These are phyloP conservation scores for Thymus mandschuricus DNA, from an alignment of 257 asterid genomes.

Conservation along the genomic window DNA sequence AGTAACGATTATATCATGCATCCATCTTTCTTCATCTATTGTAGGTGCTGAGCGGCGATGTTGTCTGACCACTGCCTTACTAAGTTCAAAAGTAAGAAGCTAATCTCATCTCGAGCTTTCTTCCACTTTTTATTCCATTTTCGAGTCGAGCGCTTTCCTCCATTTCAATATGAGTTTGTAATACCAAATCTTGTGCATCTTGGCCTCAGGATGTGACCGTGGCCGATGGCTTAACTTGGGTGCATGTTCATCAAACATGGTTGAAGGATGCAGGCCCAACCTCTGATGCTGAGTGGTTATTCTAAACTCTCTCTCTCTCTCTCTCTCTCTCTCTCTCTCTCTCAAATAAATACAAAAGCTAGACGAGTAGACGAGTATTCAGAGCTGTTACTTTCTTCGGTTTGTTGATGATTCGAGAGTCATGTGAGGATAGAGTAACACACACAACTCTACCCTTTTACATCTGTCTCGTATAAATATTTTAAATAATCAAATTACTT, in stretches of 20 bases:
- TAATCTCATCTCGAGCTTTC: neutral
- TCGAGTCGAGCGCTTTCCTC: neutral
- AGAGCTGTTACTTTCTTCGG: slow-evolving; percentile 16
- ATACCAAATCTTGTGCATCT: slow-evolving; percentile 9
- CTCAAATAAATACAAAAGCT: slow-evolving; percentile 22
- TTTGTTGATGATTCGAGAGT: neutral
- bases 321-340: slow-evolving; percentile 14
- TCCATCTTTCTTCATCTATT: slow-evolving; percentile 14
- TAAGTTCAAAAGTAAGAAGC: slow-evolving; percentile 74
- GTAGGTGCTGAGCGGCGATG: slow-evolving; percentile 68
- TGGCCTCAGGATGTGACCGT: slow-evolving; percentile 60
- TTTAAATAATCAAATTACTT: neutral
- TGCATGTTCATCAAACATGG: slow-evolving; percentile 87
- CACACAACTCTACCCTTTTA: neutral
- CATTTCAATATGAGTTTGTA: neutral
- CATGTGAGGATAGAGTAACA: slow-evolving; percentile 20
- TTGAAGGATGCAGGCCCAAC: slow-evolving; percentile 58
- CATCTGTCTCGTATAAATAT: neutral
- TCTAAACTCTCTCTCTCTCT: slow-evolving; percentile 35
- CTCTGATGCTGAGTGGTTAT: slow-evolving; percentile 52
- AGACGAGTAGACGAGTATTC: slow-evolving; percentile 17
- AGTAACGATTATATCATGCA: neutral
- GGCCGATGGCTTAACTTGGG: slow-evolving; percentile 77
- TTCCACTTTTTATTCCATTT: neutral
- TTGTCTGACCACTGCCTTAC: slow-evolving; percentile 59